A percentile compares a stretch with the other conserved stretches of the same genome.
These are phyloP conservation scores for Coemansia sp. DNA, from an alignment of 192 early-diverging fungal species.

Conservation along the genomic window DNA sequence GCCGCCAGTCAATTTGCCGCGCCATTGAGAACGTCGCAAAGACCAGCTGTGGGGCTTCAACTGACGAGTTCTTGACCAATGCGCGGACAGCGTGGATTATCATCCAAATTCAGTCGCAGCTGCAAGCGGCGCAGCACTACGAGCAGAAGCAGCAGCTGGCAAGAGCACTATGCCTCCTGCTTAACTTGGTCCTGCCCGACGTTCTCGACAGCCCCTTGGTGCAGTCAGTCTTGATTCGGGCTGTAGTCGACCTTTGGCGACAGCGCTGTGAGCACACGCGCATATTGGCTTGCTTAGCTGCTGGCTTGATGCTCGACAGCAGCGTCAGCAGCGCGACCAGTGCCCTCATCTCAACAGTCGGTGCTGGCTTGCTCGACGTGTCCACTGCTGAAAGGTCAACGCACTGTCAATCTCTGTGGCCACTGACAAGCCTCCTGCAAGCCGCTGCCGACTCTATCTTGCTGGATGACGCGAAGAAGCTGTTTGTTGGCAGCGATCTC, in stretches of 20 bases:
- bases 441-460: background rate
- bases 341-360: background rate
- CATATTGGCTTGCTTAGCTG: conserved; percentile 15
- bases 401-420: background rate
- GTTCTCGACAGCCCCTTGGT: conserved; percentile 33
- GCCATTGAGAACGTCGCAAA: conserved; percentile 7
- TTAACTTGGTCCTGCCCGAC: conserved; percentile 2
- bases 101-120: conserved; percentile 22
- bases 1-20: background rate
- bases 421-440: conserved; percentile 6
- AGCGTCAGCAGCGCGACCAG: background rate
- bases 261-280: conserved; percentile 6
- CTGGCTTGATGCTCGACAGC: conserved; percentile 18
- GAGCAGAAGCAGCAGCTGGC: conserved; percentile 29
- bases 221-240: conserved; percentile 17
- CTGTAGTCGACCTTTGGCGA: conserved; percentile 28
- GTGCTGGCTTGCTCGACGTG: background rate
- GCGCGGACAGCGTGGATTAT: conserved; percentile 35
- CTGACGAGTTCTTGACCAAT: conserved; percentile 13
- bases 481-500: conserved; percentile 27
- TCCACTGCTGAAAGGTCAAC: no score
- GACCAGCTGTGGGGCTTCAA: background rate
- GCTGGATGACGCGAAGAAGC: background rate
- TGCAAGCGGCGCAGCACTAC: conserved; percentile 13
- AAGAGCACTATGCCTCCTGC: conserved; percentile 22